phyloP scores from a whole-genome alignment of 257 asterid species.

The Nicotiana obtusifolia region DNA sequence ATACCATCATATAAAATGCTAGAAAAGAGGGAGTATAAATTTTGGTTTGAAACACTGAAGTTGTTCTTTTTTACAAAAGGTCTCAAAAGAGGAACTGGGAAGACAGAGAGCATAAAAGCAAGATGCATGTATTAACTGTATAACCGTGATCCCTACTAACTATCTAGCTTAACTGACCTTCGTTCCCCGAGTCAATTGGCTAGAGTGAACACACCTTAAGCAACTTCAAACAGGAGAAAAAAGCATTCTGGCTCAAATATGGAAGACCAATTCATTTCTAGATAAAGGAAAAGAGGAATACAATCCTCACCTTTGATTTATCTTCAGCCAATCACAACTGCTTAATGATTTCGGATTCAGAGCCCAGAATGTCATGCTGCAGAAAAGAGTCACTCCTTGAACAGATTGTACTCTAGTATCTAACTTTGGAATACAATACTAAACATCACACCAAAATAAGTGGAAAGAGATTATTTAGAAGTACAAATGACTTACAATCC shows the following conservation, averaged over 20 bases:
- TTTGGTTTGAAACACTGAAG: not conserved
- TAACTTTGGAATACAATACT: not conserved
- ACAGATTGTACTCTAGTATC: not conserved
- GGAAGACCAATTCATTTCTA: not conserved
- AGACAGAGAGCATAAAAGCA: not conserved
- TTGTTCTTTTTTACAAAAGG: not conserved
- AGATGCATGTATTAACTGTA: not conserved
- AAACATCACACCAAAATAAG: not conserved
- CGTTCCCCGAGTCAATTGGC: not conserved
- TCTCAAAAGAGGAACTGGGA: not conserved
- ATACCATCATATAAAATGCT: not conserved
- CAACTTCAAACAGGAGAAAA: not conserved
- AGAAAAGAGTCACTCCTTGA: conserved; percentile 1
- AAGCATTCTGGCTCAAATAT: not conserved
- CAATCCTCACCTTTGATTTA: not conserved
- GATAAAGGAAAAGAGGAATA: not conserved
- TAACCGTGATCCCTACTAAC: not conserved
- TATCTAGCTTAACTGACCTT: not conserved
- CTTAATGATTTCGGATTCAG: not conserved
- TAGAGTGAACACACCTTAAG: not conserved
- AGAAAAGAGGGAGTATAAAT: not conserved
- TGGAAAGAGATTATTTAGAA: not conserved
- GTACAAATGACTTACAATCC: not conserved
- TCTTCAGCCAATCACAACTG: not conserved
- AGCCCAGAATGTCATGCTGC: not conserved